Conservation (phyloP, 2,329 filamentous ascomycete genomes). For the Epichloe sylvatica region DNA sequence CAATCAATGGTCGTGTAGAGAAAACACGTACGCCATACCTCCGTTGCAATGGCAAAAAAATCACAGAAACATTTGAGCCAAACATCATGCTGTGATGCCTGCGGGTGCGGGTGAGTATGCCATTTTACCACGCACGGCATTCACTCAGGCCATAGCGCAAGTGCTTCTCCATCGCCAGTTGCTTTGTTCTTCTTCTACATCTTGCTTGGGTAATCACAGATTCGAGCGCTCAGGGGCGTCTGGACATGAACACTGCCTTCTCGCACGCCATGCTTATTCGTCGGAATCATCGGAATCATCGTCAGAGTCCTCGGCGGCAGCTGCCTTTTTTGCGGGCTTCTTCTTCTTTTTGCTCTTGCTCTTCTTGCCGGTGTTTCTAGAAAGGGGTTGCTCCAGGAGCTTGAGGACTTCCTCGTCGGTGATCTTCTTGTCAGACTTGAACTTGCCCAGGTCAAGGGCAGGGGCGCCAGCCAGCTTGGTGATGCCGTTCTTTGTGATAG, state of each 20-base stretch:
- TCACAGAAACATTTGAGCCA: neutral
- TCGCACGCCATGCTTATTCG: slow-evolving; percentile 6
- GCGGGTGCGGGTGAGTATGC: neutral
- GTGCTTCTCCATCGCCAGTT: neutral
- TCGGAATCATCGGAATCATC: slow-evolving; percentile 20
- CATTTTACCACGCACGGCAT: neutral
- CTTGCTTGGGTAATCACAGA: neutral
- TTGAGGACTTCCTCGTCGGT: slow-evolving; percentile 88
- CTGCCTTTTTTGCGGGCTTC: slow-evolving; percentile 37
- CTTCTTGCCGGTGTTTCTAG: slow-evolving; percentile 81
- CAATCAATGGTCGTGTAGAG: neutral
- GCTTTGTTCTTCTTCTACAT: neutral
- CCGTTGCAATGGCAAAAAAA: neutral
- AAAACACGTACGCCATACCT: neutral
- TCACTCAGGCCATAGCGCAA: neutral
- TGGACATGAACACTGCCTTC: neutral
- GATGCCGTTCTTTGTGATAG: slow-evolving; percentile 94
- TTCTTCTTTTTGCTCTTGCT: slow-evolving; percentile 75
- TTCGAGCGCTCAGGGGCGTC: neutral
- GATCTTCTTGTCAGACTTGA: slow-evolving; percentile 96
- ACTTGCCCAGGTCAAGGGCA: slow-evolving; percentile 61
- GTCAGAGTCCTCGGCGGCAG: slow-evolving; percentile 20
- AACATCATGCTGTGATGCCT: neutral
- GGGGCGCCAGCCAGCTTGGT: slow-evolving; percentile 71
- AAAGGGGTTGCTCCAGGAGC: slow-evolving; percentile 78